Evolutionary conservation across 2,329 filamentous ascomycete species (phyloP).

Genomic region (Xylariales sp.): DNA sequence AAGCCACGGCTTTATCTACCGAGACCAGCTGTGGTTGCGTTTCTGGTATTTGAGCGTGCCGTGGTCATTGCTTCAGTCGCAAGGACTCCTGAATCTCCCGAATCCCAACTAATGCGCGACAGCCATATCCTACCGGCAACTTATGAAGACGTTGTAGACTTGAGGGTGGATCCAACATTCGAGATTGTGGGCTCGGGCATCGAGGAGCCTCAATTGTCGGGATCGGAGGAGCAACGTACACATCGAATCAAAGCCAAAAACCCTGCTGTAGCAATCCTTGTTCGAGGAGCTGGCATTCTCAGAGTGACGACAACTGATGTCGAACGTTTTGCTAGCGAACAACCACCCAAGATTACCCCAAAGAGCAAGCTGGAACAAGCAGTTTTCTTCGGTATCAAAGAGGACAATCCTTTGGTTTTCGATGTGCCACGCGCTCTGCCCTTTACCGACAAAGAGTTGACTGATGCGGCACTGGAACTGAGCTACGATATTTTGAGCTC

Average conservation of each 20-base stretch:
- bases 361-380: conserved; percentile 92
- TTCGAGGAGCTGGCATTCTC: conserved; percentile 59
- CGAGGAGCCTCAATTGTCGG: conserved; percentile 48
- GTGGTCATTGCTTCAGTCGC: conserved; percentile 73
- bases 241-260: conserved; percentile 55
- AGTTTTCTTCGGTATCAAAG: conserved; percentile 81
- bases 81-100: conserved; percentile 63
- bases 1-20: conserved; percentile 73
- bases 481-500: conserved; percentile 81
- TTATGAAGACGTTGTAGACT: conserved; percentile 84
- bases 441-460: conserved; percentile 68
- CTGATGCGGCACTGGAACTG: conserved; percentile 70
- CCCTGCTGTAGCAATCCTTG: conserved; percentile 56
- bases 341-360: conserved; percentile 64
- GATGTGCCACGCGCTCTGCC: conserved; percentile 60
- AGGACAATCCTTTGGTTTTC: conserved; percentile 86
- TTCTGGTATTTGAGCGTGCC: conserved; percentile 74
- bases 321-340: conserved; percentile 54
- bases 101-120: conserved; percentile 69
- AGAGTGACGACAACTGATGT: conserved; percentile 55
- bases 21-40: conserved; percentile 73
- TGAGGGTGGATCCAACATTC: conserved; percentile 61
- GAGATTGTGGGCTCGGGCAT: conserved; percentile 61
- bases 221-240: conserved; percentile 42
- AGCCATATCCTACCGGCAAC: conserved; percentile 58